Percentiles rank a stretch among this genome's conserved stretches.
Evolutionary conservation across 495 filamentous ascomycete species (phyloP).

Genomic region (Podospora fimiseda): DNA sequence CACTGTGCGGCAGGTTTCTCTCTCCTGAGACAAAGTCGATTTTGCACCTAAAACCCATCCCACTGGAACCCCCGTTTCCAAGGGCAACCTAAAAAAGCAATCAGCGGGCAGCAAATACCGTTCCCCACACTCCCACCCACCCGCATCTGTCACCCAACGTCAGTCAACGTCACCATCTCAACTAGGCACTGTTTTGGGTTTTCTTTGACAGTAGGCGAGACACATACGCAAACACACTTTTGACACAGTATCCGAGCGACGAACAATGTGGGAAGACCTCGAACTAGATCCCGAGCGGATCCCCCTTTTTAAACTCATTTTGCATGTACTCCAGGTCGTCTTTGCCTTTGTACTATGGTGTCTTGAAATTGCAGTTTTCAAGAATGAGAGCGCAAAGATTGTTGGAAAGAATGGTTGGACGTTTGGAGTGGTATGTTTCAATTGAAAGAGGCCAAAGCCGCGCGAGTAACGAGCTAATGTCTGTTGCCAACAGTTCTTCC

Average conservation of each 20-base stretch:
- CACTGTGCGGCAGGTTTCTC: too few relatives aligned
- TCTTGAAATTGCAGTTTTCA: slow-evolving; percentile 65
- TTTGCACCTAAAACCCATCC: too few relatives aligned
- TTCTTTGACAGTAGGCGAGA: neutral
- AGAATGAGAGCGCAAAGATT: slow-evolving; percentile 52
- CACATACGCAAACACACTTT: neutral
- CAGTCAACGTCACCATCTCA: neutral
- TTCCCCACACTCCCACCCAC: neutral
- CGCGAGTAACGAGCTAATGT: too few relatives aligned
- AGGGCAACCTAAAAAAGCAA: neutral
- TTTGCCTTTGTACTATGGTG: slow-evolving; percentile 65
- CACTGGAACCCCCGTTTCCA: neutral
- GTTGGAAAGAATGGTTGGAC: slow-evolving; percentile 69
- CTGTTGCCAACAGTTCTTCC: slow-evolving; percentile 85
- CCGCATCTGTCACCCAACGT: neutral
- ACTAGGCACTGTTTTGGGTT: neutral
- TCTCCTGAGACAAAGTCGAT: too few relatives aligned
- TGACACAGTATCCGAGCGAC: neutral
- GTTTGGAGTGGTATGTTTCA: slow-evolving; percentile 63
- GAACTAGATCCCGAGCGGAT: slow-evolving; percentile 46
- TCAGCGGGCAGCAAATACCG: neutral
- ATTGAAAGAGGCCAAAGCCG: too few relatives aligned
- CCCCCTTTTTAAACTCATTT: slow-evolving; percentile 49
- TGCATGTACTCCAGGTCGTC: slow-evolving; percentile 57
- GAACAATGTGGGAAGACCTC: slow-evolving; percentile 34